These are phyloP conservation scores for Ambrosia trifida DNA, from an alignment of 129 eudicot genomes.

Conservation along the genomic window DNA sequence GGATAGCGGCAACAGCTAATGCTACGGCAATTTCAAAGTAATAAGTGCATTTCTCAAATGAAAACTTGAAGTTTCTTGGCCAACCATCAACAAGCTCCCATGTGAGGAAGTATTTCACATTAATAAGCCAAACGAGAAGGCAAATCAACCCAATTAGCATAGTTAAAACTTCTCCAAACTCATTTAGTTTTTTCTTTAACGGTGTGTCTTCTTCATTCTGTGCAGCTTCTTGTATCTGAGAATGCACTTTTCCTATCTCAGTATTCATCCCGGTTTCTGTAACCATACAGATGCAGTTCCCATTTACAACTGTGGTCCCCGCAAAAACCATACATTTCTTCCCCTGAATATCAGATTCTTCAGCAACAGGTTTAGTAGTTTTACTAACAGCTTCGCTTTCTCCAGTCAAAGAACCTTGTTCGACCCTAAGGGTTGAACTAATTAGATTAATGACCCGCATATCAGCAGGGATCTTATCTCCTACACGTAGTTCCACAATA, in stretches of 20 bases:
- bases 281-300: constrained; percentile 73
- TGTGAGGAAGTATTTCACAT: constrained; percentile 70
- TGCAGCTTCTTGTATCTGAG: constrained; percentile 86
- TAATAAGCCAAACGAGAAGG: constrained; percentile 78
- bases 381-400: constrained; percentile 86
- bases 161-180: constrained; percentile 83
- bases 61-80: constrained; percentile 79
- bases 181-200: constrained; percentile 81
- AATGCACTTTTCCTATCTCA: constrained; percentile 82
- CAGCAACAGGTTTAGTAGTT: constrained; percentile 56
- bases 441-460: constrained; percentile 70
- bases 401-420: constrained; percentile 91
- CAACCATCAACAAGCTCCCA: constrained; percentile 86
- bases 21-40: constrained; percentile 93
- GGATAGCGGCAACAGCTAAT: constrained; percentile 93
- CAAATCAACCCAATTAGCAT: constrained; percentile 74
- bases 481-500: constrained; percentile 79
- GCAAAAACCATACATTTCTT: constrained; percentile 95
- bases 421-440: constrained; percentile 82
- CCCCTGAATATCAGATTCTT: constrained; percentile 77
- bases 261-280: constrained; percentile 78
- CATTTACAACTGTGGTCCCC: constrained; percentile 90
- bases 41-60: constrained; percentile 89
- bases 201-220: constrained; percentile 78
- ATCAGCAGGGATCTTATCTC: constrained; percentile 89